These are phyloP conservation scores for Lentinula sp. DNA, from an alignment of 768 basidiomycete genomes.

Conservation along the genomic window DNA sequence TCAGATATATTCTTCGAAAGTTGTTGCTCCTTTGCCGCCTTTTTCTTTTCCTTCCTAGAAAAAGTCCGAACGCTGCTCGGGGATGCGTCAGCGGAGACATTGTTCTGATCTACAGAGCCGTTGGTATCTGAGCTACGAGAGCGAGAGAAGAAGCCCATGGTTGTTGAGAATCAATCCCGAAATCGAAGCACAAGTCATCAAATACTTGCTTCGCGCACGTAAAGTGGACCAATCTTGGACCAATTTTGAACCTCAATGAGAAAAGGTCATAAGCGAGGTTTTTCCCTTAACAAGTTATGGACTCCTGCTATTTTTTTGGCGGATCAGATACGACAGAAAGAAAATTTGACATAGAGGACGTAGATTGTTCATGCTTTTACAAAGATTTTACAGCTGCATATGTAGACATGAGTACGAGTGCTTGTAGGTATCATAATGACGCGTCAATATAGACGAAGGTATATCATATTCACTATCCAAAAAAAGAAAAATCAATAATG, in stretches of 20 bases:
- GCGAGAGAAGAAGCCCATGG: constrained; percentile 4
- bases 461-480: not conserved
- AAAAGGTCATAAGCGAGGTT: no score
- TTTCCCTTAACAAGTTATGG: no score
- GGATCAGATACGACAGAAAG: no score
- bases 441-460: not conserved
- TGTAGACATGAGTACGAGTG: not conserved
- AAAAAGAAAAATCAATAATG: not conserved
- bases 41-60: constrained; percentile 5
- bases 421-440: not conserved
- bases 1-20: not conserved
- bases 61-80: not conserved
- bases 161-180: not conserved
- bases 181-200: not conserved
- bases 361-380: not conserved
- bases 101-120: constrained; percentile 1
- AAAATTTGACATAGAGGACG: no score
- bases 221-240: not conserved
- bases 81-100: not conserved
- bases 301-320: no score
- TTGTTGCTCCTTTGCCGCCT: constrained; percentile 1
- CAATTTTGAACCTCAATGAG: not conserved
- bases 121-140: not conserved
- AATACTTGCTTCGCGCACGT: not conserved
- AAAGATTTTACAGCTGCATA: not conserved